Percentiles rank a stretch among this genome's conserved stretches.
Conservation (phyloP, 75 land plant genomes). For the Pinus albicaulis region DNA sequence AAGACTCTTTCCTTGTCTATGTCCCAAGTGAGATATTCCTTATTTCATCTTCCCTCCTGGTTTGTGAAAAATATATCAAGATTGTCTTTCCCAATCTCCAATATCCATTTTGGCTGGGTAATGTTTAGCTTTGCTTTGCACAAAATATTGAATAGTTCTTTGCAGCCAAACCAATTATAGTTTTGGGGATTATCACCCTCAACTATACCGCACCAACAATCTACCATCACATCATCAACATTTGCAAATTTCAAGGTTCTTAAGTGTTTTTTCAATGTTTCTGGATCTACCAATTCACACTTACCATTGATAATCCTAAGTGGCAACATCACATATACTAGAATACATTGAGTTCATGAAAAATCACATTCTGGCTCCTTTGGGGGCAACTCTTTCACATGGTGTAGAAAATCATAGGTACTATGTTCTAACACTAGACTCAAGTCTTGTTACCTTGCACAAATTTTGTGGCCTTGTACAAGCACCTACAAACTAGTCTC, state of each 20-base stretch:
- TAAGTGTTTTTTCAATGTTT: constrained; percentile 57
- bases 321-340: constrained; percentile 99
- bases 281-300: no score
- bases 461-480: no score
- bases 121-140: no score
- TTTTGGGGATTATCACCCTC: constrained; percentile 81
- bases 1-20: no score
- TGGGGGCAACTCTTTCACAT: constrained; percentile 7
- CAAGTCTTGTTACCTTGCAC: no score
- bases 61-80: constrained; percentile 96
- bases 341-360: constrained; percentile 80
- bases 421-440: background rate
- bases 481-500: no score
- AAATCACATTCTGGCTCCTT: constrained; percentile 76
- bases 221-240: constrained; percentile 96
- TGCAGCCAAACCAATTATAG: constrained; percentile 93
- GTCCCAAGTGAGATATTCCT: constrained; percentile 96
- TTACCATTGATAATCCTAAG: constrained; percentile 63
- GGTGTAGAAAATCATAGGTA: no score
- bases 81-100: constrained; percentile 82
- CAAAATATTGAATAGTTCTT: no score
- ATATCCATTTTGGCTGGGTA: no score
- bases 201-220: constrained; percentile 99
- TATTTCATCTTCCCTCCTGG: constrained; percentile 73
- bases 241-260: constrained; percentile 59